Base-by-base conservation (phyloP, 306 rosid genomes). In the Erythrophleum fordii region DNA sequence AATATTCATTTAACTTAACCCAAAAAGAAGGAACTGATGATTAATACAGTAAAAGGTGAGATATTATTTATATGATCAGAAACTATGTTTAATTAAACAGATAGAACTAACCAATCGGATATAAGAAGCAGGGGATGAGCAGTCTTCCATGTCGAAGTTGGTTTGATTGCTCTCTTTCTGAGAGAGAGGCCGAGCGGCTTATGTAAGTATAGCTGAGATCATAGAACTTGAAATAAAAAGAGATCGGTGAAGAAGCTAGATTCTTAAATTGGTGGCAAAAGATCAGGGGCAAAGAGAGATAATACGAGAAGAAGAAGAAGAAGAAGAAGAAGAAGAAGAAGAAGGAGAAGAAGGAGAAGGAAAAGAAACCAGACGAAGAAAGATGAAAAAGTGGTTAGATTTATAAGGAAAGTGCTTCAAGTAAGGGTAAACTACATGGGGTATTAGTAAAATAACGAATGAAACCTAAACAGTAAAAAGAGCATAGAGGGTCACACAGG, bases 81-180 rank as follows among this genome's bases (percentile, higher is more conserved):
- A 76, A 53, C 39, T 65, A 12, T 48, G 13, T 11, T 22, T 23
- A 8, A 8, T 46, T 56, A 42, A n/a, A 18, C 9, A 26, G 11
- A 8, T 2, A 44, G 18, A 81, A 75, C 90, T 82, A 78, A 92
- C 99, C 96, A 92, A 64, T 75, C 79, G 99, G 74, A 95, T 95
- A 80, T 95, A 91, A 49, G 97, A 86, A 76, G 97, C 96, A 56
- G 99, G 85, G 23, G 93, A 66, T 39, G 72, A 85, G 52, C 90
- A 86, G 45, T 86, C 84, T 56, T 84, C 98, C 91, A 93, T 91
- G 83, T 48, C 60, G 83, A 23, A 42, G 34, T 58, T 23, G 62
- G 49, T 25, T 22, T 20, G 62, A 23, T 22, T 61, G 75, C 29
- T 29, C 23, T 70, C 26, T 31, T 58, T 28, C 34, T 60, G 49